A percentile compares a stretch with the other conserved stretches of the same genome.
Conservation (phyloP, 192 early-diverging fungal species). For the Rhizophagus clarus region DNA sequence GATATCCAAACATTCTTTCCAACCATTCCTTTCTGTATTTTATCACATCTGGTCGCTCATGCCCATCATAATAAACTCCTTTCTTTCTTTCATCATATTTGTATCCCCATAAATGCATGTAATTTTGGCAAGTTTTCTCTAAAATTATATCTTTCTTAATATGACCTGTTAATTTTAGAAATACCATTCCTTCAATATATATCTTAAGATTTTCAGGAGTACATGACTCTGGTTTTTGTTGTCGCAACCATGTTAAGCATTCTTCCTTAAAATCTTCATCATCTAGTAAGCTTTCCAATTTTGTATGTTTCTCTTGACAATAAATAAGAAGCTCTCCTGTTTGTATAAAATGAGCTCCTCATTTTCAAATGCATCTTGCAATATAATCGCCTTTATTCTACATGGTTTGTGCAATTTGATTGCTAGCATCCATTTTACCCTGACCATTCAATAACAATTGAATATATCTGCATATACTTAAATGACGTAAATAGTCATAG, state of each 20-base stretch:
- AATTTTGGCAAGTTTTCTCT: constrained; percentile 9
- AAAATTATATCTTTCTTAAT: neutral
- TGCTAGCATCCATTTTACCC: no score
- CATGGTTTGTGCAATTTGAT: no score
- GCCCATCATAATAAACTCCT: no score
- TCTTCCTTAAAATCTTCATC: neutral
- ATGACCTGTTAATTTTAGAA: neutral
- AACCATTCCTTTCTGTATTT: constrained; percentile 26
- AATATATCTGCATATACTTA: neutral
- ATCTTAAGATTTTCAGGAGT: neutral
- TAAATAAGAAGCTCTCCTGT: neutral
- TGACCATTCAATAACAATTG: no score
- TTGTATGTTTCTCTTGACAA: constrained; percentile 7
- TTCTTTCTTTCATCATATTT: constrained; percentile 20
- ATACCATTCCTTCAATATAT: constrained; percentile 4
- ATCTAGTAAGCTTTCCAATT: neutral
- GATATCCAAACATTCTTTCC: constrained; percentile 18
- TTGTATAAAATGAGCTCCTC: neutral
- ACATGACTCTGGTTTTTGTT: neutral
- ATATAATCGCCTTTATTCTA: no score
- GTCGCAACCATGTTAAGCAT: neutral
- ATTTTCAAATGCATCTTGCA: no score
- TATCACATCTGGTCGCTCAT: constrained; percentile 22
- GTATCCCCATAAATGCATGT: neutral
- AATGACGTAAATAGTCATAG: neutral